A percentile compares a stretch with the other conserved stretches of the same genome.
Evolutionary conservation across 2,329 filamentous ascomycete genomes (phyloP).

Genomic region (Drechslera avenae): DNA sequence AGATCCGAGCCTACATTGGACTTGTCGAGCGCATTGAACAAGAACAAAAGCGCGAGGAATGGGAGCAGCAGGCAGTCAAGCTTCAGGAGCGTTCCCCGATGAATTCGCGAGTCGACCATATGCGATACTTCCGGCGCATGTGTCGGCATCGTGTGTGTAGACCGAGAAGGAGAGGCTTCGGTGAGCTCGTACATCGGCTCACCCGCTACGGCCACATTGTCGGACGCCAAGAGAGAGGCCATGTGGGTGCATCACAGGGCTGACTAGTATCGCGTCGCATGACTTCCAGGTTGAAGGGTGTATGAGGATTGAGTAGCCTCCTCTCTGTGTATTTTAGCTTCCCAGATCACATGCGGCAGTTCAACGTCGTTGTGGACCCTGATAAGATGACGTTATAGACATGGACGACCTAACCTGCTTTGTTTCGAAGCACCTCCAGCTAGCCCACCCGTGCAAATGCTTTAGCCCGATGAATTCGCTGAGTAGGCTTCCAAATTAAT

Average conservation of each 20-base stretch:
- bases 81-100: constrained; percentile 52
- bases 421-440: too few relatives aligned
- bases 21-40: constrained; percentile 60
- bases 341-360: constrained; percentile 1
- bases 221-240: constrained; percentile 18
- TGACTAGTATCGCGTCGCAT: constrained; percentile 1
- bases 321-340: background rate
- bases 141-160: constrained; percentile 15
- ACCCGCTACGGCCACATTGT: constrained; percentile 22
- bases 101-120: constrained; percentile 21
- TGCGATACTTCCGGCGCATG: constrained; percentile 9
- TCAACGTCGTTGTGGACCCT: constrained; percentile 4
- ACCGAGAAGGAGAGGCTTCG: constrained; percentile 4
- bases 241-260: constrained; percentile 16
- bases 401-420: too few relatives aligned
- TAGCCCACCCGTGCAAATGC: too few relatives aligned
- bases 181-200: constrained; percentile 18
- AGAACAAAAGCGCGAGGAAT: constrained; percentile 58
- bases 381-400: constrained; percentile 11
- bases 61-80: constrained; percentile 58
- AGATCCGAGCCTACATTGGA: constrained; percentile 47
- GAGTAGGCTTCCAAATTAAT: too few relatives aligned
- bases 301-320: background rate
- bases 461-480: too few relatives aligned
- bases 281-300: background rate